Conservation (phyloP, 345 rosid genomes). For the Eucalyptus tenuipes region DNA sequence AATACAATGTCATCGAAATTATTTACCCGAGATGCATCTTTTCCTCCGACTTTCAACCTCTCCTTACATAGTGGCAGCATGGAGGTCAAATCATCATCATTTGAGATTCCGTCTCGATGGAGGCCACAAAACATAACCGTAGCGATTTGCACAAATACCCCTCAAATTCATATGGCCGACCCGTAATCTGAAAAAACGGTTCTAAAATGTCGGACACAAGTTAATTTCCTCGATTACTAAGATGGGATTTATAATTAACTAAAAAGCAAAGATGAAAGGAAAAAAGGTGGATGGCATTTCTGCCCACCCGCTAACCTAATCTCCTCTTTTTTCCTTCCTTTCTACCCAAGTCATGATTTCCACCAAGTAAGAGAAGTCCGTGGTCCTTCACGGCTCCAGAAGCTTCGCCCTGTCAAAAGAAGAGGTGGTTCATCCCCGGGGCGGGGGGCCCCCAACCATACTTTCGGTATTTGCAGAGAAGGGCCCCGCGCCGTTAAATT, state of each 20-base stretch:
- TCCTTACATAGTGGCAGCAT: accelerated
- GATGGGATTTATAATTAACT: neutral
- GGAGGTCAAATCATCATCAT: neutral
- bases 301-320: neutral
- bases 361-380: neutral
- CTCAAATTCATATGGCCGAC: neutral
- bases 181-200: accelerated
- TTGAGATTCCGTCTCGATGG: no score
- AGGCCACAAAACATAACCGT: no score
- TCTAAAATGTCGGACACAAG: neutral
- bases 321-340: neutral
- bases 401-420: neutral
- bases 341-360: neutral
- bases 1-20: neutral
- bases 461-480: neutral
- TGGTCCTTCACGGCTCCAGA: neutral
- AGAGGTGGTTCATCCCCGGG: neutral
- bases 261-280: neutral
- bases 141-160: neutral
- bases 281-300: neutral
- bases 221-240: neutral
- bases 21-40: neutral
- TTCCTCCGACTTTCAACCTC: neutral
- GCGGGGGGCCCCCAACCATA: neutral
- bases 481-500: neutral